Evolutionary conservation across 2,329 filamentous ascomycete species (phyloP).

Genomic region (Ophiostoma novo-ulmi): DNA sequence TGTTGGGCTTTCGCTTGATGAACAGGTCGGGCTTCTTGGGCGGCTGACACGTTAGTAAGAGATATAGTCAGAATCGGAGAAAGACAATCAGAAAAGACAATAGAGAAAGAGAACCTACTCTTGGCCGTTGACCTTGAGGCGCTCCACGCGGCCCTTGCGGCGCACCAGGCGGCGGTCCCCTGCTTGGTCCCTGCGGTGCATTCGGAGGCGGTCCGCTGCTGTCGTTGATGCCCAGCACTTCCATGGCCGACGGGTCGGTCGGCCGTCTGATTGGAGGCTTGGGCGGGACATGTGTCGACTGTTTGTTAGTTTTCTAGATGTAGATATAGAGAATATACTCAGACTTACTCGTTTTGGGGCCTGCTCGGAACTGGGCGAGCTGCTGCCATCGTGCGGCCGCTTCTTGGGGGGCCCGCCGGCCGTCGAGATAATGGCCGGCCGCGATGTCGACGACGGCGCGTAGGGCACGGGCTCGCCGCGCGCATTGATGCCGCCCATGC

Average conservation of each 20-base stretch:
- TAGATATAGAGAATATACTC: neutral
- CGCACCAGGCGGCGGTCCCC: neutral
- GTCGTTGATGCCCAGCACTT: conserved; percentile 42
- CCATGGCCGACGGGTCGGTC: conserved; percentile 49
- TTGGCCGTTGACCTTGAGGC: neutral
- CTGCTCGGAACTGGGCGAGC: conserved; percentile 30
- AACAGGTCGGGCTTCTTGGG: conserved; percentile 43
- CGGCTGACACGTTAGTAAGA: conserved; percentile 13
- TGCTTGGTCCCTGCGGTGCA: conserved; percentile 16
- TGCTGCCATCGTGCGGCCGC: conserved; percentile 38
- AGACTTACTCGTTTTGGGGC: conserved; percentile 40
- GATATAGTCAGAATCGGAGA: neutral
- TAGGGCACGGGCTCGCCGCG: conserved; percentile 31
- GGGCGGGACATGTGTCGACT: conserved; percentile 16
- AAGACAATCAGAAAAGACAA: neutral
- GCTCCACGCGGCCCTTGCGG: conserved; percentile 9
- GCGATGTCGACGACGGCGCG: conserved; percentile 25
- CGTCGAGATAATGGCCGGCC: conserved; percentile 40
- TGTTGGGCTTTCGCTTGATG: conserved; percentile 33
- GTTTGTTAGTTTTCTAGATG: neutral
- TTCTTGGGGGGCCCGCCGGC: conserved; percentile 38
- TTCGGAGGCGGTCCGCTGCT: conserved; percentile 29
- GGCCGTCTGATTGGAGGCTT: conserved; percentile 30
- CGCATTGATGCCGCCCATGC: conserved; percentile 32
- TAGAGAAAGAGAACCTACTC: neutral